These are phyloP conservation scores for Fragosphaeria purpurea DNA, from an alignment of 2,329 filamentous ascomycete species.

Conservation along the genomic window DNA sequence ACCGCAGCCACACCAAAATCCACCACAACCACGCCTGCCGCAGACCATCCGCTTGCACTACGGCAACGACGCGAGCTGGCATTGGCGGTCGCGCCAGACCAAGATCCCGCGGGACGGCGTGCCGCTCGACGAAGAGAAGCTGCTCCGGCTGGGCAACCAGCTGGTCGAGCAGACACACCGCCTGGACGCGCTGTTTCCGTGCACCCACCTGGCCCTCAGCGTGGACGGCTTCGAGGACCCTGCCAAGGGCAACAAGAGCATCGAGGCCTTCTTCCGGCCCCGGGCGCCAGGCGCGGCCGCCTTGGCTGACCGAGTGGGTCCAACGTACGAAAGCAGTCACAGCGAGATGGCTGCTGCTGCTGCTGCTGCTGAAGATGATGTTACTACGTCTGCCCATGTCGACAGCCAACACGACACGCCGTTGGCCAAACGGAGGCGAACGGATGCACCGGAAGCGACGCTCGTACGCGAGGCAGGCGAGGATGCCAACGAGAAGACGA, in stretches of 20 bases:
- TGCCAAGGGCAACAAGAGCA: constrained; percentile 71
- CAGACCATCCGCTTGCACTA: constrained; percentile 80
- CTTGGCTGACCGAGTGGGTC: too few relatives aligned
- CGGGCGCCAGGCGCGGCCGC: too few relatives aligned
- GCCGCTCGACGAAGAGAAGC: constrained; percentile 56
- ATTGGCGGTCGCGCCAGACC: constrained; percentile 54
- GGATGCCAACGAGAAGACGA: neutral
- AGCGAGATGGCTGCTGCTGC: too few relatives aligned
- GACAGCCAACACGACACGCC: neutral
- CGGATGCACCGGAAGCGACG: neutral
- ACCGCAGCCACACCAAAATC: too few relatives aligned
- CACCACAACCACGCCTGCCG: constrained; percentile 68
- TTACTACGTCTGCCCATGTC: neutral
- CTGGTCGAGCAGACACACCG: constrained; percentile 67
- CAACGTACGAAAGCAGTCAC: too few relatives aligned
- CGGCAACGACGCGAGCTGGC: constrained; percentile 53
- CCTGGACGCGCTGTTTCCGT: constrained; percentile 80
- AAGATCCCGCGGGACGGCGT: constrained; percentile 65
- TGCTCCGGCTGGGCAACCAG: constrained; percentile 68
- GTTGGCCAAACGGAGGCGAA: constrained; percentile 8
- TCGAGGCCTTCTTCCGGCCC: constrained; percentile 60
- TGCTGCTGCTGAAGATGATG: neutral
- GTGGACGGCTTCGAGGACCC: constrained; percentile 92
- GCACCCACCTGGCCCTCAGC: constrained; percentile 77
- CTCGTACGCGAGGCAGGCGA: neutral